Base-by-base conservation (phyloP, 2,329 filamentous ascomycete species). In the Ophiostoma ulmi region DNA sequence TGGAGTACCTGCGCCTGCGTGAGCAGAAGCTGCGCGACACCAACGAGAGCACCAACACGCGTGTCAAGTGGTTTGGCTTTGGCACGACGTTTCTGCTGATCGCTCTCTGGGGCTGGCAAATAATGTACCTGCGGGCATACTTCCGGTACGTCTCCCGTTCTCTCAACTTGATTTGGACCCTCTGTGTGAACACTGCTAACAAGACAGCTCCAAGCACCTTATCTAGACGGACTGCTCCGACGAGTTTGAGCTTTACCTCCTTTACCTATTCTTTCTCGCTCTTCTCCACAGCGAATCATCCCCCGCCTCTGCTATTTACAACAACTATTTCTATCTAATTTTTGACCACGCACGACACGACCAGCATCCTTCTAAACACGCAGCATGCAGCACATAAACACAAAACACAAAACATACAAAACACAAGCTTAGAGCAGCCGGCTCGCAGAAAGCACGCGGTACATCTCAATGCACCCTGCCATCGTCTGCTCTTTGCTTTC, bases 41-140 rank as follows among this genome's bases (percentile, higher is more conserved):
- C 76, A 99, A 99, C 81, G 95, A 99, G 90, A 98, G 94, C 85
- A 99, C 95, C 75, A 99, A 99, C 83, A 95, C 91, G 82, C 88
- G 95, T 72, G 95, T 99, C 78, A 99, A 98, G 85, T 98, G 93
- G 93, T 99, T 99, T 81, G 94, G 94, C 67, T 89, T 97, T 79
- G 88, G 90, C 75, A 98, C 94, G 38, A 98, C 97, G 83, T 91
- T 93, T 73, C 90, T 97, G 85, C 83, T 99, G 76, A 85, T 97
- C 75, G 92, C 88, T 44, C 84, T 99, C 76, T 97, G 95, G 80
- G 93, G 84, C 61, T 99, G 95, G 95, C 95, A 99, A 88, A 92
- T 99, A 78, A 89, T 99, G 79, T 99, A 99, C 82, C 85, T 99
- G 81, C 87, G 95, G 80, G 94, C 94, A 74, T 99, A 99, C 86